phyloP scores from a whole-genome alignment of 1,284 basidiomycete genomes.

The Pyrrhoderma lamaoense region DNA sequence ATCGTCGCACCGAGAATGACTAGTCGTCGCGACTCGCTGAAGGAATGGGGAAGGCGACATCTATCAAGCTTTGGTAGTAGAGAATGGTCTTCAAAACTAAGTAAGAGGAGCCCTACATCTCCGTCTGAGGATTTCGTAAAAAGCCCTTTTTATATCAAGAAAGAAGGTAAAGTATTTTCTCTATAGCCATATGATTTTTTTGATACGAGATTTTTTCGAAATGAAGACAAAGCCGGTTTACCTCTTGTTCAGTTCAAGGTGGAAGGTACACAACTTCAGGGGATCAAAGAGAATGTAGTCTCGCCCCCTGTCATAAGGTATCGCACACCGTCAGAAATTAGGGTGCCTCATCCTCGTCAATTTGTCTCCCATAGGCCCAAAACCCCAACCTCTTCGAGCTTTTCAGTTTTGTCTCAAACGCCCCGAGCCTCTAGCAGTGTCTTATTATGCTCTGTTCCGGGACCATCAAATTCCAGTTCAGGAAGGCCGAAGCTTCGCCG shows the following conservation, averaged over 20 bases:
- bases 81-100: constrained; percentile 37
- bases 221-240: no score
- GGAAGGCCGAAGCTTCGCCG: constrained; percentile 34
- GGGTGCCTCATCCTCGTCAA: constrained; percentile 13
- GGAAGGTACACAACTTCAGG: no score
- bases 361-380: constrained; percentile 12
- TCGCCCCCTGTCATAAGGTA: no score
- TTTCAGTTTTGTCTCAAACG: no score
- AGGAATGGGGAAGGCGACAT: constrained; percentile 48
- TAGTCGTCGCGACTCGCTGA: constrained; percentile 29
- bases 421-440: neutral
- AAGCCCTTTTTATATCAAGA: constrained; percentile 5
- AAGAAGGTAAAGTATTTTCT: constrained; percentile 15
- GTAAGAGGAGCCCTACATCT: constrained; percentile 30
- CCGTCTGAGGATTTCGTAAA: constrained; percentile 8
- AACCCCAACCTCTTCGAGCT: constrained; percentile 11
- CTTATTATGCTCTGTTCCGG: neutral
- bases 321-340: constrained; percentile 10
- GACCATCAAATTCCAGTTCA: neutral
- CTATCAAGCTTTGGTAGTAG: constrained; percentile 42
- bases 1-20: constrained; percentile 23
- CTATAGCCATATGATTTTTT: neutral
- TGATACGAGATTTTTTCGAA: neutral
- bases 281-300: no score
- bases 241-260: no score